A percentile compares a stretch with the other conserved stretches of the same genome.
These are phyloP conservation scores for Stereocaulon alpinum DNA, from an alignment of 495 filamentous ascomycete species.

Conservation along the genomic window DNA sequence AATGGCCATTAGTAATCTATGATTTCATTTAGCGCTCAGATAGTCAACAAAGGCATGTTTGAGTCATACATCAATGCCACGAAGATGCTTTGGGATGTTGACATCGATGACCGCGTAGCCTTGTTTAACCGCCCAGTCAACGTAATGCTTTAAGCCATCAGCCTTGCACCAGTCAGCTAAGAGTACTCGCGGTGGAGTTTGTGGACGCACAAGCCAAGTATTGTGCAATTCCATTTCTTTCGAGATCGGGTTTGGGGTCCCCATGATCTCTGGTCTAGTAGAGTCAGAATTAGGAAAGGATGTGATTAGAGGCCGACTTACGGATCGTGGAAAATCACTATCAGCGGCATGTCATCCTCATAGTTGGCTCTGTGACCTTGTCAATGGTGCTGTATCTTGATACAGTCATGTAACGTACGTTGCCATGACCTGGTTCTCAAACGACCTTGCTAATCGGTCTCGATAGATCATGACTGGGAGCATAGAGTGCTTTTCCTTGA, in stretches of 20 bases:
- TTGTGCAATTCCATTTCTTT: constrained; percentile 73
- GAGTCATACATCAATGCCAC: constrained; percentile 39
- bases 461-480: constrained; percentile 62
- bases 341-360: constrained; percentile 40
- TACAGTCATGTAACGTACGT: constrained; percentile 43
- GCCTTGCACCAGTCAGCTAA: constrained; percentile 48
- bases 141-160: constrained; percentile 67
- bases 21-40: background rate
- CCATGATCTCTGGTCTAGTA: constrained; percentile 57
- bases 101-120: constrained; percentile 78
- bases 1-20: constrained; percentile 26
- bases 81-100: constrained; percentile 70
- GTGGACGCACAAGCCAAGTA: constrained; percentile 65
- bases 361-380: constrained; percentile 40
- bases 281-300: constrained; percentile 20
- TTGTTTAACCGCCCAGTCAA: constrained; percentile 65
- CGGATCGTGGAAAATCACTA: constrained; percentile 78
- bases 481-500: constrained; percentile 66
- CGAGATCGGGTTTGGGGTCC: constrained; percentile 54
- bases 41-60: constrained; percentile 9
- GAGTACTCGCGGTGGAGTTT: background rate
- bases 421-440: constrained; percentile 81
- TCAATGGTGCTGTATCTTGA: constrained; percentile 20
- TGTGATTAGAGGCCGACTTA: constrained; percentile 34
- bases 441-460: constrained; percentile 59